A percentile compares a stretch with the other conserved stretches of the same genome.
These are phyloP conservation scores for Aschersonia sp. DNA, from an alignment of 2,329 filamentous ascomycete species.

Conservation along the genomic window DNA sequence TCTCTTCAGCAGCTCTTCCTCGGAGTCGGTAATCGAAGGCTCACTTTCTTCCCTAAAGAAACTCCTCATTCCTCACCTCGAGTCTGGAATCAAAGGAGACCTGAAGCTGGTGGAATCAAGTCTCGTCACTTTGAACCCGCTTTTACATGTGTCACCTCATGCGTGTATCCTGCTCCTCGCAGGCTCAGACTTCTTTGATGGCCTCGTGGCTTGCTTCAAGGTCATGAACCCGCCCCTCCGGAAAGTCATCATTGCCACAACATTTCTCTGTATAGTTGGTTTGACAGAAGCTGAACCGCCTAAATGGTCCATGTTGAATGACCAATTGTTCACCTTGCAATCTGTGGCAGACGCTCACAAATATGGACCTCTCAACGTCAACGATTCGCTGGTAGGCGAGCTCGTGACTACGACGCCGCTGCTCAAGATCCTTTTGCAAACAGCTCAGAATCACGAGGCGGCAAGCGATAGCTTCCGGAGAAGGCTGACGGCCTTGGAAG, in stretches of 20 bases:
- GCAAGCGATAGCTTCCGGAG: conserved; percentile 42
- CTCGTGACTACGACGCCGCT: conserved; percentile 70
- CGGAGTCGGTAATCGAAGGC: conserved; percentile 27
- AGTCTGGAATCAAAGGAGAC: conserved; percentile 42
- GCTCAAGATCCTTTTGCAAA: conserved; percentile 44
- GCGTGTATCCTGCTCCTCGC: conserved; percentile 54
- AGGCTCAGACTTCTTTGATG: conserved; percentile 78
- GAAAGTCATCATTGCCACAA: conserved; percentile 54
- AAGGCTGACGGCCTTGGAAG: conserved; percentile 44
- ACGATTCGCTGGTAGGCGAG: conserved; percentile 65
- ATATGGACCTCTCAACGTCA: conserved; percentile 36
- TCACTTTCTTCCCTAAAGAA: conserved; percentile 47
- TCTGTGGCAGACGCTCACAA: conserved; percentile 52
- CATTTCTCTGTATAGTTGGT: conserved; percentile 61
- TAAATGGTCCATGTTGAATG: conserved; percentile 61
- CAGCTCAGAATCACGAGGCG: conserved; percentile 31
- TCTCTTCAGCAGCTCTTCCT: conserved; percentile 37
- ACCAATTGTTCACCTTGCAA: conserved; percentile 73
- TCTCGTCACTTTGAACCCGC: conserved; percentile 44
- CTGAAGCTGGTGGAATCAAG: conserved; percentile 37
- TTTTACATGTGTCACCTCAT: conserved; percentile 46
- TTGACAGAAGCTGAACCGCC: conserved; percentile 51
- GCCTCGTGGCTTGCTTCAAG: conserved; percentile 50
- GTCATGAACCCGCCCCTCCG: conserved; percentile 49
- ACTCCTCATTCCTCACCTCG: conserved; percentile 45